Percentiles rank a stretch among this genome's conserved stretches.
Evolutionary conservation across 495 filamentous ascomycete genomes (phyloP).

Genomic region (Penicillium steckii): DNA sequence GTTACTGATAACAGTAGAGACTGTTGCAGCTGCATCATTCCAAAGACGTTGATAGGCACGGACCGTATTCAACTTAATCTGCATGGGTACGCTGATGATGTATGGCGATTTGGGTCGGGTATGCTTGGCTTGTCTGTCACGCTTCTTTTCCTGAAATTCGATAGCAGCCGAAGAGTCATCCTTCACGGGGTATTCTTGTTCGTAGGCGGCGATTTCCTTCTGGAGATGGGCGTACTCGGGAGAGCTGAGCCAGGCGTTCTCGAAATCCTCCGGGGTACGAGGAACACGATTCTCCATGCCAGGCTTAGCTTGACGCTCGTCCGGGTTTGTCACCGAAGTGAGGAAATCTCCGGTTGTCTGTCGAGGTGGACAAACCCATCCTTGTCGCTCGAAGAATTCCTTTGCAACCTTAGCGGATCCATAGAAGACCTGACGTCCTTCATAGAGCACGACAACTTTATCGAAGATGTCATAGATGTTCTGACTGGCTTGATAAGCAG

Average conservation of each 20-base stretch:
- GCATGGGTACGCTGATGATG: constrained; percentile 38
- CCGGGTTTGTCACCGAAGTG: constrained; percentile 64
- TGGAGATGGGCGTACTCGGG: constrained; percentile 44
- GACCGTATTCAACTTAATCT: constrained; percentile 41
- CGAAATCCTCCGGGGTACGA: constrained; percentile 67
- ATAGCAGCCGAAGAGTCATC: constrained; percentile 6
- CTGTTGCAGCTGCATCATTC: constrained; percentile 67
- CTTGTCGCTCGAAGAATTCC: constrained; percentile 56
- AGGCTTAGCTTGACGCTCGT: constrained; percentile 53
- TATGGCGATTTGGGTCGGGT: constrained; percentile 37
- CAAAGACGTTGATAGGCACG: constrained; percentile 54
- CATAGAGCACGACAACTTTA: constrained; percentile 58
- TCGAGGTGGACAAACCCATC: constrained; percentile 54
- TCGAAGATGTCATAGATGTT: constrained; percentile 69
- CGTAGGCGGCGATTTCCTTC: constrained; percentile 47
- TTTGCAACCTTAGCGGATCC: constrained; percentile 54
- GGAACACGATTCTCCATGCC: constrained; percentile 64
- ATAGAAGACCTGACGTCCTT: constrained; percentile 62
- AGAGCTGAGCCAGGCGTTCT: constrained; percentile 52
- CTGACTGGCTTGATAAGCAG: constrained; percentile 78
- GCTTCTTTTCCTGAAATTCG: constrained; percentile 28
- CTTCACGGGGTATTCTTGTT: constrained; percentile 26
- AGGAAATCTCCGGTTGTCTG: constrained; percentile 68
- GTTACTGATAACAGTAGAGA: constrained; percentile 71
- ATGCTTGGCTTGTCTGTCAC: constrained; percentile 29